A percentile compares a stretch with the other conserved stretches of the same genome.
Conservation (phyloP, 2,329 filamentous ascomycete genomes). For the Calonectria honghensis region DNA sequence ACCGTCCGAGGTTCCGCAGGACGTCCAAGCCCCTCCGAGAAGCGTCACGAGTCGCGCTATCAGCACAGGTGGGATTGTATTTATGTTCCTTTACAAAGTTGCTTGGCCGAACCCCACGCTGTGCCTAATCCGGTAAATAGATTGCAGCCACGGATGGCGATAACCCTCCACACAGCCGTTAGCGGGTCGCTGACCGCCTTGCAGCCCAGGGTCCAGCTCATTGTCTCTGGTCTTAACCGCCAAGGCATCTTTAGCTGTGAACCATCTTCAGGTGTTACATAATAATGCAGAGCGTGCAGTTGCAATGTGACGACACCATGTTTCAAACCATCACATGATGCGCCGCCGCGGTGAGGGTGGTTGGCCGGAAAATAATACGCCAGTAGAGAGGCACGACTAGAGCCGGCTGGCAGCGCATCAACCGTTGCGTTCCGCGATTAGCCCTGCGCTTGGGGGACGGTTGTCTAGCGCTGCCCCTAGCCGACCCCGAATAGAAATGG, state of each 20-base stretch:
- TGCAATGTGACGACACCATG: slow-evolving; percentile 11
- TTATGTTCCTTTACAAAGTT: slow-evolving; percentile 11
- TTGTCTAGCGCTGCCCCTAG: background rate
- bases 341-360: background rate
- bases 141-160: slow-evolving; percentile 23
- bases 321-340: slow-evolving; percentile 4
- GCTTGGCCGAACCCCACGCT: slow-evolving; percentile 18
- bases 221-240: background rate
- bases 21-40: background rate
- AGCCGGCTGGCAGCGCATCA: slow-evolving; percentile 6
- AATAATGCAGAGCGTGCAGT: slow-evolving; percentile 8
- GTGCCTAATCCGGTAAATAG: slow-evolving; percentile 33
- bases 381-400: background rate
- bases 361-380: slow-evolving; percentile 11
- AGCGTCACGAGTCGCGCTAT: slow-evolving; percentile 31
- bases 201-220: slow-evolving; percentile 1
- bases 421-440: slow-evolving; percentile 25
- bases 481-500: slow-evolving; percentile 1
- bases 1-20: slow-evolving; percentile 18
- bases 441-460: background rate
- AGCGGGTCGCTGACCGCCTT: slow-evolving; percentile 4
- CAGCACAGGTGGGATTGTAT: slow-evolving; percentile 30
- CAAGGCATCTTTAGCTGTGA: background rate
- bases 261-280: slow-evolving; percentile 1
- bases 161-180: slow-evolving; percentile 22